A percentile compares a stretch with the other conserved stretches of the same genome.
Conservation (phyloP, 371 early-diverging fungal species). For the Haplosporangium sp. region DNA sequence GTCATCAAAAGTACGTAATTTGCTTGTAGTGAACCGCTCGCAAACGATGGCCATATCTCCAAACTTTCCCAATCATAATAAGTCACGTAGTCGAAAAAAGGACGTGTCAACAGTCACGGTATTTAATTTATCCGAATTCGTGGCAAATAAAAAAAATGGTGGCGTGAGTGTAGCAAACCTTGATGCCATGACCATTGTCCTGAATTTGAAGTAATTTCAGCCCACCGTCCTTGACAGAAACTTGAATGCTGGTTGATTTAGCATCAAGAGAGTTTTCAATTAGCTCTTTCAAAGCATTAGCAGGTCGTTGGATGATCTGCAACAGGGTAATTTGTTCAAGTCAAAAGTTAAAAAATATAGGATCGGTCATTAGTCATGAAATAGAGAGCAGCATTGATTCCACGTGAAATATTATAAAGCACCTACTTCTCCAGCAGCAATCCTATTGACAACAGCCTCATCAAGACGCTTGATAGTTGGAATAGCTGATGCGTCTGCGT, state of each 20-base stretch:
- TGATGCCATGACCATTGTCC: constrained; percentile 98
- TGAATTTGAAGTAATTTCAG: constrained; percentile 92
- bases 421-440: constrained; percentile 94
- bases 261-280: constrained; percentile 99
- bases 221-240: constrained; percentile 90
- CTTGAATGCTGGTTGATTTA: constrained; percentile 84
- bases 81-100: not conserved
- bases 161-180: constrained; percentile 18
- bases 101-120: constrained; percentile 3
- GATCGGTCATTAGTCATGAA: constrained; percentile 15
- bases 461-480: constrained; percentile 77
- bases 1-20: constrained; percentile 90
- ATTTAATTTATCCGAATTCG: constrained; percentile 4
- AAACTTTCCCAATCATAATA: constrained; percentile 45
- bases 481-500: constrained; percentile 9
- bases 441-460: constrained; percentile 89
- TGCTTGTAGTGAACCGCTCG: constrained; percentile 97
- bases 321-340: not conserved
- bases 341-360: not conserved
- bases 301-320: constrained; percentile 93
- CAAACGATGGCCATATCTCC: constrained; percentile 91
- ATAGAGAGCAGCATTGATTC: not conserved
- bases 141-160: constrained; percentile 13
- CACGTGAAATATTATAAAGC: constrained; percentile 6
- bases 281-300: constrained; percentile 97